Evolutionary conservation across 495 filamentous ascomycete species (phyloP), one percentile per base, ranked within the genome.

Genomic region (Neurospora discreta): DNA sequence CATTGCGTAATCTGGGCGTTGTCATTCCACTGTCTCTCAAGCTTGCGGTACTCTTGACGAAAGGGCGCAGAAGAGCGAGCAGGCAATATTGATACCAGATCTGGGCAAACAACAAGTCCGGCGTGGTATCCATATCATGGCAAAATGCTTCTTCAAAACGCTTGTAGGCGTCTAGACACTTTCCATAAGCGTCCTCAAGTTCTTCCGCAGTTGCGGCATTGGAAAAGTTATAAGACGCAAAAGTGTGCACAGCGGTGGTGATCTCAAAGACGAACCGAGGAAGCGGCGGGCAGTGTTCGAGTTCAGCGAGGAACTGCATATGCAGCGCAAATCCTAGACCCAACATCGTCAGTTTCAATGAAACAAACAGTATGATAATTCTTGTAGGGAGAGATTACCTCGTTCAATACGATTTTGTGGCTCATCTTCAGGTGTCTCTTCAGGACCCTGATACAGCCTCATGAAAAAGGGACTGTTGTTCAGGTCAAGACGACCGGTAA

Each of bases 71-170:
- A 11, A 79, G 68, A n/a, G 60, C 72, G 39, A 79, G 75, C 18
- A 78, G 69, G 68, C 76, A 79, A 38, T 72, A 78, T 16, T 78
- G 73, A 69, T 78, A 79, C 75, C 78, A 78, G 13, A 76, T 76
- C 16, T 75, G 73, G 42, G 78, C 76, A 69, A 79, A 74, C 39
- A 79, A 44, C 3, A 72, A 43, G 60, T 79, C 78, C 11, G 71
- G 71, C 3, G 69, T 70, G 43, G 18, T 42, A 8, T 70, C 71
- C 7, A 40, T 58, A 11, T 70, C 68, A 7, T n/a, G 30, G 15
- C 42, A 20, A 11, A 36, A 69, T 3, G 44, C 39, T 26, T 72
- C 70, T 7, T 58, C 30, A 36, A 75, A 74, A 13, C 72, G 72
- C 1, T 39, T 33, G 36, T 74, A 72, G 6, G 68, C 74, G 20